Conservation (phyloP, 441 rosid species). For the Pelargonium citronellum region DNA sequence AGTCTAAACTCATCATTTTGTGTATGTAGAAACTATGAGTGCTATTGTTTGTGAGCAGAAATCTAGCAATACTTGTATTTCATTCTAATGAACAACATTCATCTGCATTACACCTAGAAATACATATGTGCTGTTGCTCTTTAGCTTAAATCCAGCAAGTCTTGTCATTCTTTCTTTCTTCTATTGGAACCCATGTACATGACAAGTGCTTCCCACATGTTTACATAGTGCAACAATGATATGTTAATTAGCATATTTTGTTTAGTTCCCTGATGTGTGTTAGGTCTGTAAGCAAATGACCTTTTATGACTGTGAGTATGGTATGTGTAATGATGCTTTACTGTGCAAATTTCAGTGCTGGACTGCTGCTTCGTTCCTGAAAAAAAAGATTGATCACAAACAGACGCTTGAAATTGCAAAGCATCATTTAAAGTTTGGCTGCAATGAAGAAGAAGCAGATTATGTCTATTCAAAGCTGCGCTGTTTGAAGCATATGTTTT, state of each 20-base stretch:
- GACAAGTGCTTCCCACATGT: background rate
- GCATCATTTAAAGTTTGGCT: slow-evolving; percentile 49
- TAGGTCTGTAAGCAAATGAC: background rate
- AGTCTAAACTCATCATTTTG: background rate
- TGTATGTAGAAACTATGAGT: background rate
- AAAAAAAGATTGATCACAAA: slow-evolving; percentile 54
- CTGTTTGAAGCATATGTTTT: slow-evolving; percentile 57
- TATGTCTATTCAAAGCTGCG: slow-evolving; percentile 47
- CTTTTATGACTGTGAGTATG: too few relatives aligned
- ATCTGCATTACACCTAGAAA: background rate
- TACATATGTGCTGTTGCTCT: background rate
- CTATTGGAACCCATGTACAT: background rate
- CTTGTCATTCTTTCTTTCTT: background rate
- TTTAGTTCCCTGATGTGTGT: background rate
- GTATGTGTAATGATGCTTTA: background rate
- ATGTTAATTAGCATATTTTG: background rate
- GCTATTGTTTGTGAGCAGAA: background rate
- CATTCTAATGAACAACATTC: background rate
- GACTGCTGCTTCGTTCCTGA: slow-evolving; percentile 68
- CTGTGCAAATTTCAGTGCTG: slow-evolving; percentile 49
- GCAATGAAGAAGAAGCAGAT: slow-evolving; percentile 65
- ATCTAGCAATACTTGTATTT: background rate
- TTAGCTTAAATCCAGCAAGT: background rate
- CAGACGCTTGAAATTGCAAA: slow-evolving; percentile 65
- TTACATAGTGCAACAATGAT: background rate